Evolutionary conservation across 2,329 filamentous ascomycete genomes (phyloP).

Genomic region (Simplicillium aogashimaense): DNA sequence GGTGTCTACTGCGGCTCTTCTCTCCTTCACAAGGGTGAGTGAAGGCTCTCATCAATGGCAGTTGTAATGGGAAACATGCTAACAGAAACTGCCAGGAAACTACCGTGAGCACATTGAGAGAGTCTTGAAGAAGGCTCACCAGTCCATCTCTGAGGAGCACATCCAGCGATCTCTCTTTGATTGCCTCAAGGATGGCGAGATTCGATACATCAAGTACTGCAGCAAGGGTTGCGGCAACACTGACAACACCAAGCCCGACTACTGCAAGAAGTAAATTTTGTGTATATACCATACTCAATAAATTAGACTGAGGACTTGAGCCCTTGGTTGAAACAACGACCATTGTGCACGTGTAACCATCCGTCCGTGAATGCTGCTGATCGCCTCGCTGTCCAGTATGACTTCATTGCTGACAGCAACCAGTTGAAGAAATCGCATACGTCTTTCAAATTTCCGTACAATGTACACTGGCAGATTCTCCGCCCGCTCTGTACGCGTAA

Average conservation of each 20-base stretch:
- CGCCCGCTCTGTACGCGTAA: no score
- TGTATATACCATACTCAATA: no score
- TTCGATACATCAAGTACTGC: neutral
- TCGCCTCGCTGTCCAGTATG: no score
- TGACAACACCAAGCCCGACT: conserved; percentile 1
- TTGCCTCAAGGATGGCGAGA: neutral
- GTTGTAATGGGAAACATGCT: neutral
- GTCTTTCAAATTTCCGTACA: no score
- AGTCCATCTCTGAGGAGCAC: neutral
- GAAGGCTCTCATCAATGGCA: neutral
- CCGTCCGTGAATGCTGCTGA: no score
- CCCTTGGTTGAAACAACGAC: no score
- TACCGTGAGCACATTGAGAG: neutral
- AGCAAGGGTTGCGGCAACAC: neutral
- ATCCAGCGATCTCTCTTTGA: neutral
- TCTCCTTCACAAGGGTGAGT: neutral
- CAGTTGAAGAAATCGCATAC: no score
- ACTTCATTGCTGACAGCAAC: no score
- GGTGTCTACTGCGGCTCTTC: conserved; percentile 3
- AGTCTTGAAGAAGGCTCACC: neutral
- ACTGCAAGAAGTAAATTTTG: neutral
- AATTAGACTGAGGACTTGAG: no score
- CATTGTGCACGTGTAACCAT: no score
- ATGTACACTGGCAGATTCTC: no score
- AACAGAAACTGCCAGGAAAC: neutral